Evolutionary conservation across 2,329 filamentous ascomycete species (phyloP).

Genomic region (Monilinia polystroma): DNA sequence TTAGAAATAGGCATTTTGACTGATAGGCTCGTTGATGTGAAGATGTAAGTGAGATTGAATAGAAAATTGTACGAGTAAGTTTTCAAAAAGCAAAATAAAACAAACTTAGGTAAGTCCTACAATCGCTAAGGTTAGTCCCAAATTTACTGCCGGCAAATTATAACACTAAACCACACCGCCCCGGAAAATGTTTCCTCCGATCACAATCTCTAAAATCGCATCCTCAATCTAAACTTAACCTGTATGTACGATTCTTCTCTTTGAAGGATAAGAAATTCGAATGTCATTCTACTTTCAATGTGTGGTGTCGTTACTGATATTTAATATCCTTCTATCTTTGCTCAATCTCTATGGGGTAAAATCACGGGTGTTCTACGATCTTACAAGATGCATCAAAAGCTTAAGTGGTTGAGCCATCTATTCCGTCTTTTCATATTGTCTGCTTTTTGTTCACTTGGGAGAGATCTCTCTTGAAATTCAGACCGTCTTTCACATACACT

Average conservation of each 20-base stretch:
- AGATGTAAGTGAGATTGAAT: neutral
- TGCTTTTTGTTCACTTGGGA: neutral
- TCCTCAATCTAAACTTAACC: neutral
- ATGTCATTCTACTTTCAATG: neutral
- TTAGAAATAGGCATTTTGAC: conserved; percentile 47
- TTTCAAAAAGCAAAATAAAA: conserved; percentile 8
- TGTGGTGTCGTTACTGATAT: neutral
- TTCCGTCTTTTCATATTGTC: too few species aligned
- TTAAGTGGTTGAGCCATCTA: neutral
- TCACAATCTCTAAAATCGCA: neutral
- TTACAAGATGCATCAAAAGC: neutral
- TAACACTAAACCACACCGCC: neutral
- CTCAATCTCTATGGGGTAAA: neutral
- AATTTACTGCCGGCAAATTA: conserved; percentile 1
- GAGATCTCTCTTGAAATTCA: neutral
- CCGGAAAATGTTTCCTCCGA: neutral
- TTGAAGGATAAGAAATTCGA: neutral
- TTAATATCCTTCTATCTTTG: neutral
- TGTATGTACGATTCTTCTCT: neutral
- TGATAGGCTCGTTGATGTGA: neutral
- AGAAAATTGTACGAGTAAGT: neutral
- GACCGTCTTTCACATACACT: too few species aligned
- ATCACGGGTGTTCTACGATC: neutral
- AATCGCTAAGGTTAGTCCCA: neutral
- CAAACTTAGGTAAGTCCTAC: neutral